Percentiles rank a stretch among this genome's conserved stretches.
Evolutionary conservation across 345 rosid species (phyloP).

Genomic region (Populus tremula): DNA sequence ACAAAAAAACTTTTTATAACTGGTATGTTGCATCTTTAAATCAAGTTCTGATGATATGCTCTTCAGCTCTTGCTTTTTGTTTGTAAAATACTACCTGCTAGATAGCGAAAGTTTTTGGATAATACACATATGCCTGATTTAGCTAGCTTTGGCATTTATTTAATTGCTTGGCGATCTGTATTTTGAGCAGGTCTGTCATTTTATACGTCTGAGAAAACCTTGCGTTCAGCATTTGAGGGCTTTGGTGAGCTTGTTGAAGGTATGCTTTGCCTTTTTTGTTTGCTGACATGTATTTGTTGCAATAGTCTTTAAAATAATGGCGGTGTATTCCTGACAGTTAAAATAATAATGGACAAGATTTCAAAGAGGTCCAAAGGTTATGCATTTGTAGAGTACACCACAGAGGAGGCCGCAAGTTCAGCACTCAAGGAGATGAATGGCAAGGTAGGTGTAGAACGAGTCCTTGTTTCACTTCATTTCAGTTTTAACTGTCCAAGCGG

Average conservation of each 20-base stretch:
- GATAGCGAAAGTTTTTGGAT: not conserved
- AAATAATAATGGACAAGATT: constrained; percentile 95
- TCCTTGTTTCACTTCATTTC: not conserved
- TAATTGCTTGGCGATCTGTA: not conserved
- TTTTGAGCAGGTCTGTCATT: constrained; percentile 66
- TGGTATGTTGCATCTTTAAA: constrained; percentile 43
- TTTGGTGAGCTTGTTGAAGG: constrained; percentile 93
- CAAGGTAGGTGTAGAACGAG: constrained; percentile 47
- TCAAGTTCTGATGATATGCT: not conserved
- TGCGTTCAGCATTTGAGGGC: constrained; percentile 82
- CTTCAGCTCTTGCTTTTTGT: not conserved
- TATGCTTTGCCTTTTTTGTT: constrained; percentile 14
- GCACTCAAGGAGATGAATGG: constrained; percentile 97
- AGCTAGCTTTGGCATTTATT: not conserved
- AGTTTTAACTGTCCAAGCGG: not conserved
- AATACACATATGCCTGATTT: not conserved
- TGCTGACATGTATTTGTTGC: not conserved
- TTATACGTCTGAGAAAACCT: constrained; percentile 93
- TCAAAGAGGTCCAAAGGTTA: constrained; percentile 94
- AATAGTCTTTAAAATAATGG: not conserved
- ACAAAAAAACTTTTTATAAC: constrained; percentile 91
- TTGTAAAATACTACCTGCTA: not conserved
- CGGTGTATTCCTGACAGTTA: constrained; percentile 41
- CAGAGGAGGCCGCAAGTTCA: constrained; percentile 81
- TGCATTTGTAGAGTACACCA: constrained; percentile 84